Evolutionary conservation across 2,329 filamentous ascomycete species (phyloP), one percentile per base, ranked within the genome.

Genomic region (Paracorniculantispora psalliotae): DNA sequence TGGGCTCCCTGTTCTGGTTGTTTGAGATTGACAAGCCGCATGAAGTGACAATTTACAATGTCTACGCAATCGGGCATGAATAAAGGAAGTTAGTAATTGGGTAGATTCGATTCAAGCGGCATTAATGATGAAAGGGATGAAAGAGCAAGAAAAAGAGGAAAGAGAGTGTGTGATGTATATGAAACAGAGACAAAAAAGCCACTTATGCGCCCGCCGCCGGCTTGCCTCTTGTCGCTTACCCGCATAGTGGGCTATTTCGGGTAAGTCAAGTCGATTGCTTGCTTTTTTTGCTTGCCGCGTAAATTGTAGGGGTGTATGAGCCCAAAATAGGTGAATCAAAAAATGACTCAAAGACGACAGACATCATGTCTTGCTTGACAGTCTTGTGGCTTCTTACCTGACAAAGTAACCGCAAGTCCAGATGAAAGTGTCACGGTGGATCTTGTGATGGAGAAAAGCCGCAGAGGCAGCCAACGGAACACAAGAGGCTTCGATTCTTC

Each of bases 311-410:
- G n/a, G n/a, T n/a, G n/a, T n/a, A n/a, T 19, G 28, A 19, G 12
- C 43, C 43, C 28, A 60, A 51, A 60, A 60, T 55, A 60, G 58
- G 26, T 49, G 51, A 60, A 50, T 50, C 51, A 56, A 46, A 21
- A 41, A 21, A 23, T 15, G 9, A 19, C 19, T 21, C 19, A 21
- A 23, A 17, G 39, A n/a, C n/a, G n/a, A n/a, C n/a, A n/a, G n/a
- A n/a, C 26, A 26, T 28, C 46, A 4, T 52, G 58, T 60, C 57
- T 59, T 46, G 50, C n/a, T n/a, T n/a, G n/a, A n/a, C n/a, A n/a
- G 43, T 7, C 46, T 41, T 7, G 26, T 12, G 13, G 17, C 19
- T 28, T 41, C 3, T 25, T 12, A 37, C 21, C 28, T 25, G n/a
- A 10, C n/a, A n/a, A n/a, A 35, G 35, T 52, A 23, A 21, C 26